Base-by-base conservation (phyloP, 129 eudicot genomes). In the Oenanthe sinensis region DNA sequence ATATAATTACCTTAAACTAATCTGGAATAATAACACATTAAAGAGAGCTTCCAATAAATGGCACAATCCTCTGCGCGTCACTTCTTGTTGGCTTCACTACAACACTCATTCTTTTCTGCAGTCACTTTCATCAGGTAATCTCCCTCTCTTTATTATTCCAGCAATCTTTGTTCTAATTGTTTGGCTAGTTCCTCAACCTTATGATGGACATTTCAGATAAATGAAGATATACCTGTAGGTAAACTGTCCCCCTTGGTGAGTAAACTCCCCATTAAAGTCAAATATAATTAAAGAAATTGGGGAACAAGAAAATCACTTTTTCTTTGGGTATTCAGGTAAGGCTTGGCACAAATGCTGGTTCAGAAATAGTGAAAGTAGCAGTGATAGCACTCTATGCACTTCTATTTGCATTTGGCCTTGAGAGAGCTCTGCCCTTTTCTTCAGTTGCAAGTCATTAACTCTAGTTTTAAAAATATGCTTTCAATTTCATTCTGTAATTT, bases 61-160 rank as follows among this genome's bases (percentile, higher is more conserved):
- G 78, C 77, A 89, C 96, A 4, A 79, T 92, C 75, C 80, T 95
- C 74, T 85, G 94, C 28, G 89, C 94, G 45, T 90, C 99, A 55
- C 58, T 92, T 72, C 95, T 95, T 81, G 93, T 92, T 83, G 99
- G 99, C 73, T 82, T 86, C 46, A 95, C 97, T 6, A 90, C 97
- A 48, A 83, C 97, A 28, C 92, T 95, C 46, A 92, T 95, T 84
- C 96, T 95, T 67, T 95, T 95, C 79, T 95, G 99, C 70, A 95
- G 99, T 74, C 99, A 95, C 79, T 95, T 95, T 86, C 99, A 95
- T 81, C 97, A 95, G 99, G 99, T 94, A 77, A 42, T 40, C 65
- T 77, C 77, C 74, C 50, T 26, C 30, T 50, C 43, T 81, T 24
- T 71, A 33, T 39, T 48, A 42, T 5, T 78, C 60, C 50, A 52